Evolutionary conservation across 345 rosid species (phyloP).

Genomic region (Jatropha curcas): DNA sequence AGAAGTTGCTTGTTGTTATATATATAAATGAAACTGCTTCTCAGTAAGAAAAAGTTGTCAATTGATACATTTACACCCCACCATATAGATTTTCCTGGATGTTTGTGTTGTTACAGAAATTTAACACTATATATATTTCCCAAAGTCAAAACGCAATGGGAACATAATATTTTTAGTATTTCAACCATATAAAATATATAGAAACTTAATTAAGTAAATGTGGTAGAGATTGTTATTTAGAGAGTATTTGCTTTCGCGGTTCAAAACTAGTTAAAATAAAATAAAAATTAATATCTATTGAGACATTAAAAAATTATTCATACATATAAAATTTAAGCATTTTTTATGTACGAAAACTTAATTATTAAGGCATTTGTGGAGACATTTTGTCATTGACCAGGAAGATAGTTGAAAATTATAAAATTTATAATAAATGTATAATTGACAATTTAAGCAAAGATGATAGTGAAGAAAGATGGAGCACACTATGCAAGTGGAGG

Average conservation of each 20-base stretch:
- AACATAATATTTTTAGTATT: constrained; percentile 5
- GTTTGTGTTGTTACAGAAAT: not conserved
- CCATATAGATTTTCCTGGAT: not conserved
- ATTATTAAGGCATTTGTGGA: too few species aligned
- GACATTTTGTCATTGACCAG: too few species aligned
- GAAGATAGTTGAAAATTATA: too few species aligned
- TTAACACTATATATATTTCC: constrained; percentile 6
- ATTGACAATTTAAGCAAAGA: too few species aligned
- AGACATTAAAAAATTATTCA: too few species aligned
- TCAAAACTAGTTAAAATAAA: too few species aligned
- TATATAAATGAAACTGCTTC: not conserved
- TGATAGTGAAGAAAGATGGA: constrained; percentile 24
- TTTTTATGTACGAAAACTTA: too few species aligned
- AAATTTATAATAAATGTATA: too few species aligned
- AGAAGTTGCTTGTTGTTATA: not conserved
- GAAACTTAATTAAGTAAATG: not conserved
- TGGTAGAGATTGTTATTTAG: too few species aligned
- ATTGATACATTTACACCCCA: constrained; percentile 14
- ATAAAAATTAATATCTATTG: too few species aligned
- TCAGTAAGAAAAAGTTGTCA: not conserved
- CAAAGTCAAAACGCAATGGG: constrained; percentile 22
- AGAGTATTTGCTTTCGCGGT: too few species aligned
- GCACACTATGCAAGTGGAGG: constrained; percentile 39
- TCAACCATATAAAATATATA: not conserved
- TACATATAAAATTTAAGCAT: too few species aligned